Conservation (phyloP, 2,329 filamentous ascomycete genomes). For the Botrytis deweyae region DNA sequence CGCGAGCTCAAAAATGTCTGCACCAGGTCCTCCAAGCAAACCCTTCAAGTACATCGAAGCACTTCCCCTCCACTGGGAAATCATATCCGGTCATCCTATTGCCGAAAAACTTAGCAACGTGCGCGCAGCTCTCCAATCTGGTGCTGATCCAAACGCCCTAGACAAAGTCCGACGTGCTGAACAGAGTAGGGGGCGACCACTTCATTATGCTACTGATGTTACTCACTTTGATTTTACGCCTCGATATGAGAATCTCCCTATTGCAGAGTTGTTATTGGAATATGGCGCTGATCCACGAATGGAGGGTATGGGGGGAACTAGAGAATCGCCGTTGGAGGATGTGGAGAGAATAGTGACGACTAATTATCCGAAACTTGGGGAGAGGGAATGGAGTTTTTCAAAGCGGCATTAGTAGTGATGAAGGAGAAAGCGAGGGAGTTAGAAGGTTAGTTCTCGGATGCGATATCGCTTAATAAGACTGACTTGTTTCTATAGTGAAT, state of each 20-base stretch:
- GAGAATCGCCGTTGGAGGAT: background rate
- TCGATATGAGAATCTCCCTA: background rate
- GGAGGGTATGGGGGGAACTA: background rate
- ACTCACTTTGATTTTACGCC: background rate
- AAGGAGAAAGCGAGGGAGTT: background rate
- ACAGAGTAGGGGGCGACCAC: background rate
- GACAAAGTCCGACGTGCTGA: background rate
- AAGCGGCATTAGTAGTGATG: too few relatives aligned
- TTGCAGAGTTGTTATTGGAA: conserved; percentile 1
- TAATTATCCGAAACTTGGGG: background rate
- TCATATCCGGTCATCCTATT: background rate
- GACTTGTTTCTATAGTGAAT: background rate
- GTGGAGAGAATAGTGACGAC: background rate
- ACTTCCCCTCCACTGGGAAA: background rate
- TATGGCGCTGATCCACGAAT: conserved; percentile 6
- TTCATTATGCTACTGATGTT: background rate
- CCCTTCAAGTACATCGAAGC: background rate
- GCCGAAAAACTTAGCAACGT: background rate
- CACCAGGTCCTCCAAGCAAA: background rate
- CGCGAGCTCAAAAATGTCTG: background rate
- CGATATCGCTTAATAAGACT: background rate
- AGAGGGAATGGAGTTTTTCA: background rate
- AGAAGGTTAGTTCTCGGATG: background rate
- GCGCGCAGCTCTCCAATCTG: background rate
- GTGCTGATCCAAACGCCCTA: background rate